Conservation (phyloP, 148 eudicot species). For the Chenopodium formosanum region DNA sequence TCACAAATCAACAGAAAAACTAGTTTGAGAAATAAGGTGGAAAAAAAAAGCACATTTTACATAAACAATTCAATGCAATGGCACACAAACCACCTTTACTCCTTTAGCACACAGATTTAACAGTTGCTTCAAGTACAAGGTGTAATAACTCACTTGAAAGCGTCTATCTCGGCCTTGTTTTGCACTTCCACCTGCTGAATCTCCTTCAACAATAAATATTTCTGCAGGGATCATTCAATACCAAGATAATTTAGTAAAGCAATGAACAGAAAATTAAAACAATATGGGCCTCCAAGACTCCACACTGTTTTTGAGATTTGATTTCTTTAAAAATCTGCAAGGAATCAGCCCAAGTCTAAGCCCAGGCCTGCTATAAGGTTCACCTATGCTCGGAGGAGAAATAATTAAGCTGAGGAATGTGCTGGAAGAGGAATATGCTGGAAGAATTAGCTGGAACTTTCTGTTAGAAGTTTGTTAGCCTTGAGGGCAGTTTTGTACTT, state of each 20-base stretch:
- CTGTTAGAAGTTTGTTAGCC: no score
- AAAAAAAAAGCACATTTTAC: not conserved
- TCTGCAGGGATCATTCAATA: slow-evolving; percentile 47
- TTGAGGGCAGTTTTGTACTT: no score
- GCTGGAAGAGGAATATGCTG: no score
- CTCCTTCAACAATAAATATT: slow-evolving; percentile 97
- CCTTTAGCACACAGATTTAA: not conserved
- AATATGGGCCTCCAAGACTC: not conserved
- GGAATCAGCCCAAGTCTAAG: no score
- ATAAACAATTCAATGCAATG: not conserved
- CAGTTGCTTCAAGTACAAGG: not conserved
- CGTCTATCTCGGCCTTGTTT: slow-evolving; percentile 99
- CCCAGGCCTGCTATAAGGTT: no score
- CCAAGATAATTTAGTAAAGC: not conserved
- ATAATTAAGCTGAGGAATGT: no score
- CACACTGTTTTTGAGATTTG: slow-evolving; percentile 1
- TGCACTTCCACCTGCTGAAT: slow-evolving; percentile 99
- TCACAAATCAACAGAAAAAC: not conserved
- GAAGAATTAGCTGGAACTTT: no score
- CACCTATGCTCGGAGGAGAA: no score
- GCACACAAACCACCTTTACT: not conserved
- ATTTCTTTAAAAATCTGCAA: not conserved
- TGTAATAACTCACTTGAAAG: slow-evolving; percentile 60
- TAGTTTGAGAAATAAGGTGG: not conserved
- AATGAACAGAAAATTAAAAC: not conserved